Evolutionary conservation across 148 eudicot species (phyloP).

Genomic region (Camellia sinensis): DNA sequence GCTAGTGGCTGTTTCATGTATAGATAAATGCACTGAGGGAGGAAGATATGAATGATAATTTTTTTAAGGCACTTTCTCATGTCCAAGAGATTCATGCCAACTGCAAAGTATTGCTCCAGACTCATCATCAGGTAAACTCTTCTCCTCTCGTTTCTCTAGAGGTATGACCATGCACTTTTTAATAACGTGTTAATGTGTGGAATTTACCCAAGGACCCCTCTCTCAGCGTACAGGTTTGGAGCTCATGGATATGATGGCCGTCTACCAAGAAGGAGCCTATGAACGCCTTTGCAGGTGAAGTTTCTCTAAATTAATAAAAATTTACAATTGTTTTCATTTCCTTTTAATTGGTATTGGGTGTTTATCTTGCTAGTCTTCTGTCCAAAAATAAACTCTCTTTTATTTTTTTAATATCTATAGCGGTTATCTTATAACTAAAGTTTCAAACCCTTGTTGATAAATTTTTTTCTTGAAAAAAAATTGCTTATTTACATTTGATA

Average conservation of each 20-base stretch:
- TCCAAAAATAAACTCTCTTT: not conserved
- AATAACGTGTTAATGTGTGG: not conserved
- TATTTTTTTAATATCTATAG: too few relatives aligned
- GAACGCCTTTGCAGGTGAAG: slow-evolving; percentile 96
- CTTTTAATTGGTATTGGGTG: not conserved
- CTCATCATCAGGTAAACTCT: slow-evolving; percentile 87
- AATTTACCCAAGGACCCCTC: slow-evolving; percentile 27
- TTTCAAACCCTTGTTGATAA: too few relatives aligned
- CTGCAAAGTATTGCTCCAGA: slow-evolving; percentile 90
- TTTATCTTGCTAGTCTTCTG: not conserved
- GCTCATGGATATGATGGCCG: slow-evolving; percentile 99
- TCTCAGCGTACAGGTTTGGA: slow-evolving; percentile 98
- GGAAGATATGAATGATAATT: slow-evolving; percentile 84
- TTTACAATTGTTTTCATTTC: not conserved
- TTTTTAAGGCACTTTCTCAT: slow-evolving; percentile 95
- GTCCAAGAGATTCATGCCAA: slow-evolving; percentile 97
- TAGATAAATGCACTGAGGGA: slow-evolving; percentile 93
- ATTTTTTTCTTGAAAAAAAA: too few relatives aligned
- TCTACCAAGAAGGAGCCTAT: slow-evolving; percentile 99
- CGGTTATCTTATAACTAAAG: too few relatives aligned
- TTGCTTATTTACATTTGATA: too few relatives aligned
- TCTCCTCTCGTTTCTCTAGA: not conserved
- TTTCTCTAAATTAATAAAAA: slow-evolving; percentile 8
- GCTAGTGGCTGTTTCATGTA: slow-evolving; percentile 21
- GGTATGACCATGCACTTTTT: not conserved